Evolutionary conservation across 2,329 filamentous ascomycete species (phyloP).

Genomic region (Phaeosphaeria sp.): DNA sequence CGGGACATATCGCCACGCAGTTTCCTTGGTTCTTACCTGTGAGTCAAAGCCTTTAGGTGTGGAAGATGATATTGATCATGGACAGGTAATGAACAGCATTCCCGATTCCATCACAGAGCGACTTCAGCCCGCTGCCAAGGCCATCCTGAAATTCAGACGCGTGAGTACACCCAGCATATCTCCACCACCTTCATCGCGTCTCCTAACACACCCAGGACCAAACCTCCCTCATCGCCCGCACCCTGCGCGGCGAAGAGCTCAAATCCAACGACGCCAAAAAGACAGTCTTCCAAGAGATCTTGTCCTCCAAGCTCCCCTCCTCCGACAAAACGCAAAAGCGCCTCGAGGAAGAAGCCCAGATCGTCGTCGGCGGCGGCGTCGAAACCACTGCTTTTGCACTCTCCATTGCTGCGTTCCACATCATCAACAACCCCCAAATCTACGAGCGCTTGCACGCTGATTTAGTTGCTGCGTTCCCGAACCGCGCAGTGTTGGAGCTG

Average conservation of each 20-base stretch:
- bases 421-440: conserved; percentile 39
- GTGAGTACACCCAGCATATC: conserved; percentile 25
- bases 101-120: conserved; percentile 37
- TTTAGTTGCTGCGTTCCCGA: conserved; percentile 37
- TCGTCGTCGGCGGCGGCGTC: conserved; percentile 48
- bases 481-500: conserved; percentile 30
- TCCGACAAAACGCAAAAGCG: conserved; percentile 47
- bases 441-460: conserved; percentile 39
- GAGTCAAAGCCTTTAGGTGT: conserved; percentile 5
- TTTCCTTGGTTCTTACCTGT: conserved; percentile 41
- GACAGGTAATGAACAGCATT: conserved; percentile 41
- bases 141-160: conserved; percentile 39
- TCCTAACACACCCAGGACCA: conserved; percentile 19
- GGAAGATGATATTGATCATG: not conserved
- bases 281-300: conserved; percentile 46
- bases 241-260: conserved; percentile 33
- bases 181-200: not conserved
- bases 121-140: conserved; percentile 40
- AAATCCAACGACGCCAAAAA: conserved; percentile 41
- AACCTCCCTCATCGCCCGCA: conserved; percentile 31
- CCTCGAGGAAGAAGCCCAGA: conserved; percentile 48
- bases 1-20: conserved; percentile 42
- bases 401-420: conserved; percentile 38
- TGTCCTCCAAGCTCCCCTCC: conserved; percentile 34
- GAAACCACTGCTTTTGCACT: conserved; percentile 47